Evolutionary conservation across 106 monocot genomes (phyloP).

Genomic region (Acanthochlamys bracteata): DNA sequence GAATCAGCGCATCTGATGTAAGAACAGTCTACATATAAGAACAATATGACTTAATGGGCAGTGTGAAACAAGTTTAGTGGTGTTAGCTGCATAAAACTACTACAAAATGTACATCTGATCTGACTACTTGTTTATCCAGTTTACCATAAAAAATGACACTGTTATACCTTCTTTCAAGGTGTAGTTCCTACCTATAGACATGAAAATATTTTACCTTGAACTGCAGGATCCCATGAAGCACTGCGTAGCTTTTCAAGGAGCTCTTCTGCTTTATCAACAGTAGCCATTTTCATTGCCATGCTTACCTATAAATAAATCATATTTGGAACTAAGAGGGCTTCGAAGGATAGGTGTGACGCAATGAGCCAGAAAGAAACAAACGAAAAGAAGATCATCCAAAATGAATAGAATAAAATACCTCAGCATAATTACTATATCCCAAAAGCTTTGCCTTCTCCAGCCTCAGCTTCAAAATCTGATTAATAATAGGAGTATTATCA

Average conservation of each 20-base stretch:
- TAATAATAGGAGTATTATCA: slow-evolving; percentile 78
- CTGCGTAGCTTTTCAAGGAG: slow-evolving; percentile 83
- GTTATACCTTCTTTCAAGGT: too few species aligned
- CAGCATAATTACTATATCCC: slow-evolving; percentile 90
- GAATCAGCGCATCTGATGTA: too few species aligned
- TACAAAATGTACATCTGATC: too few species aligned
- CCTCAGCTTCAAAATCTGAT: slow-evolving; percentile 69
- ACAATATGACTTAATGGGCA: too few species aligned
- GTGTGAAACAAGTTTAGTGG: too few species aligned
- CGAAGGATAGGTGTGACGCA: too few species aligned
- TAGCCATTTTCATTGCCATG: slow-evolving; percentile 97
- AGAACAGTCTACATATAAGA: too few species aligned
- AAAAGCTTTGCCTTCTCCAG: slow-evolving; percentile 92
- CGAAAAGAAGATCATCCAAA: background rate
- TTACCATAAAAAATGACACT: too few species aligned
- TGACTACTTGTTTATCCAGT: too few species aligned
- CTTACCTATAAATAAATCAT: slow-evolving; percentile 48
- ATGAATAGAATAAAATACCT: slow-evolving; percentile 41
- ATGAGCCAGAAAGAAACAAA: background rate
- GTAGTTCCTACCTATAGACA: background rate
- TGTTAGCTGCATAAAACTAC: too few species aligned
- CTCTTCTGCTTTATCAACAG: slow-evolving; percentile 71
- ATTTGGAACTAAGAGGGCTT: background rate
- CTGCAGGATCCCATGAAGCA: slow-evolving; percentile 93
- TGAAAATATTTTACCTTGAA: slow-evolving; percentile 45